A percentile compares a stretch with the other conserved stretches of the same genome.
phyloP scores from a whole-genome alignment of 139 green algal species.

The Eudorina sp. region DNA sequence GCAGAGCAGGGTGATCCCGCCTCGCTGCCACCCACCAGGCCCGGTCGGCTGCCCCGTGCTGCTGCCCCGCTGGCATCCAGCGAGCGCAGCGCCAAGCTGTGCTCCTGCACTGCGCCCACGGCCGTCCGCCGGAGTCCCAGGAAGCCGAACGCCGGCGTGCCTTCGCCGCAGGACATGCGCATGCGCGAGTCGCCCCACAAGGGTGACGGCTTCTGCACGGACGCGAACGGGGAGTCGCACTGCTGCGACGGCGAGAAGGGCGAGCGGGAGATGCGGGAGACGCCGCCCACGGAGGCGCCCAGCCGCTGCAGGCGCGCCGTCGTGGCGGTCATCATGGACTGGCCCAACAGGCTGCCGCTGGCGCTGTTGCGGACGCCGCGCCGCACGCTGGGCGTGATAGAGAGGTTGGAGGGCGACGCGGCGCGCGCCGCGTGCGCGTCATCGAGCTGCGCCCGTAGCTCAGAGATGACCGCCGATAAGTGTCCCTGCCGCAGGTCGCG shows the following conservation, averaged over 20 bases:
- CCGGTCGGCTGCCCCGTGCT: neutral
- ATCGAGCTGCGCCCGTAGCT: constrained; percentile 23
- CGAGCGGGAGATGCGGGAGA: neutral
- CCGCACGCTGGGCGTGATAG: neutral
- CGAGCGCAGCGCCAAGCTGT: no score
- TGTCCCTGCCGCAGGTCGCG: neutral
- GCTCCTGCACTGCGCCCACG: neutral
- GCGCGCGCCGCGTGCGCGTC: neutral
- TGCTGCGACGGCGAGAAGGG: neutral
- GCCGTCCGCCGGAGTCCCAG: neutral
- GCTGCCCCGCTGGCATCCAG: no score
- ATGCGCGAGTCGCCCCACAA: neutral
- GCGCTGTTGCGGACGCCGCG: neutral
- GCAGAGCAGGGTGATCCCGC: neutral
- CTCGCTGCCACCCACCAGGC: neutral
- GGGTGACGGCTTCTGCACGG: neutral
- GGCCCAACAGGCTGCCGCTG: constrained; percentile 10
- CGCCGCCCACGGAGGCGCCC: neutral
- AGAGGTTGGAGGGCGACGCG: neutral
- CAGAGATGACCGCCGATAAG: neutral
- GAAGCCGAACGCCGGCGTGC: neutral
- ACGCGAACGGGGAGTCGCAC: neutral
- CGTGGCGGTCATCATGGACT: constrained; percentile 7
- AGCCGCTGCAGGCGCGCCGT: neutral
- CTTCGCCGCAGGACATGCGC: constrained; percentile 2